phyloP scores from a whole-genome alignment of 2,329 filamentous ascomycete genomes.

The Trichoderma sp. region DNA sequence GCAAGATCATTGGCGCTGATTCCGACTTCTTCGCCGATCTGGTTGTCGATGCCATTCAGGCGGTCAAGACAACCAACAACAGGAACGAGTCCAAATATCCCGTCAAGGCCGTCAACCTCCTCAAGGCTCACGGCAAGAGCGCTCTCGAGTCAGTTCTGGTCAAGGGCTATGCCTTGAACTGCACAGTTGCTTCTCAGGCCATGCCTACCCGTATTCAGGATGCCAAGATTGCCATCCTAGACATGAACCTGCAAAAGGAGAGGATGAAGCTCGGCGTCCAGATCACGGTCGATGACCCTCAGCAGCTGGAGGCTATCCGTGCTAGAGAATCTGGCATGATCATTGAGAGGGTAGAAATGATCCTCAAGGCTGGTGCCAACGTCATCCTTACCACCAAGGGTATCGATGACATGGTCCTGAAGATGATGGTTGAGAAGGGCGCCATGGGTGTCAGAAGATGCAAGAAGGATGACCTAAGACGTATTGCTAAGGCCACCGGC shows the following conservation, averaged over 20 bases:
- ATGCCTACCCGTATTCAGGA: conserved; percentile 93
- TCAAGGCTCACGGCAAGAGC: conserved; percentile 97
- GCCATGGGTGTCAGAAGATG: conserved; percentile 95
- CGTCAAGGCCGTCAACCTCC: conserved; percentile 97
- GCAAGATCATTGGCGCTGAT: conserved; percentile 96
- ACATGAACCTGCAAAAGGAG: conserved; percentile 99
- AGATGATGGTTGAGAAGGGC: conserved; percentile 90
- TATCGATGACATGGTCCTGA: conserved; percentile 93
- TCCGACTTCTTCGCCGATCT: conserved; percentile 97
- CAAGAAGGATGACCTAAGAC: conserved; percentile 96
- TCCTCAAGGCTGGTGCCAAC: conserved; percentile 94
- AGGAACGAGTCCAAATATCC: conserved; percentile 92
- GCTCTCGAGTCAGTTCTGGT: conserved; percentile 84
- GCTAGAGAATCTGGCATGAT: conserved; percentile 91
- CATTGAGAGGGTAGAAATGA: conserved; percentile 93
- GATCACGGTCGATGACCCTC: conserved; percentile 95
- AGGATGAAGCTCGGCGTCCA: conserved; percentile 99
- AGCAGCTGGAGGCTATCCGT: conserved; percentile 96
- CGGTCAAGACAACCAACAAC: conserved; percentile 91
- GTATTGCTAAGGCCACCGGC: conserved; percentile 94
- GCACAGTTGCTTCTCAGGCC: conserved; percentile 95
- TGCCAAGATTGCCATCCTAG: conserved; percentile 93
- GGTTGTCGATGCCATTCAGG: conserved; percentile 94
- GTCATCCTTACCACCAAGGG: conserved; percentile 97
- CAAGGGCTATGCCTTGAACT: conserved; percentile 97